phyloP scores from a whole-genome alignment of 805 yeast species.

The Suhomyces kilbournensis region DNA sequence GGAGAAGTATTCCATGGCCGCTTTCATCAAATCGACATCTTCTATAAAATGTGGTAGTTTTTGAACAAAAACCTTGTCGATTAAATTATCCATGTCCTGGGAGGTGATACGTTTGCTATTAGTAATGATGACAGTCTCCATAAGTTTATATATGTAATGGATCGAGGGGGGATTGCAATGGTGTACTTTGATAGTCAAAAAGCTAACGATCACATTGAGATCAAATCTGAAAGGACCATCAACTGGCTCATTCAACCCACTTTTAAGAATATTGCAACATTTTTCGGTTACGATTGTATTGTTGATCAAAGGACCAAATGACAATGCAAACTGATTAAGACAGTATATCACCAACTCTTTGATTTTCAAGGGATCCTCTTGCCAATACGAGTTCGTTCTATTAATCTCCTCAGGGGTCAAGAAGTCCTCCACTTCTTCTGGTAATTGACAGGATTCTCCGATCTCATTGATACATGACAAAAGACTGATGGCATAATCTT shows the following conservation, averaged over 20 bases:
- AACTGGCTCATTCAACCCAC: conserved; percentile 60
- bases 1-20: conserved; percentile 49
- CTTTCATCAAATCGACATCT: conserved; percentile 62
- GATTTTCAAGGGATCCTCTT: conserved; percentile 43
- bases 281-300: conserved; percentile 58
- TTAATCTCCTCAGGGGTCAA: conserved; percentile 33
- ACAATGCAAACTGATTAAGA: conserved; percentile 42
- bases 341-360: conserved; percentile 41
- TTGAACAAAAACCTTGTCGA: conserved; percentile 37
- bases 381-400: conserved; percentile 41
- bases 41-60: conserved; percentile 32
- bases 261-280: conserved; percentile 58
- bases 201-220: conserved; percentile 18
- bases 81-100: conserved; percentile 31
- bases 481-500: conserved; percentile 54
- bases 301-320: conserved; percentile 32
- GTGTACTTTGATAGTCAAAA: conserved; percentile 35
- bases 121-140: conserved; percentile 43
- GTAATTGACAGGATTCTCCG: conserved; percentile 64
- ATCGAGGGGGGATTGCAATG: conserved; percentile 31
- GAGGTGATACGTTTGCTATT: conserved; percentile 29
- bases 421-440: conserved; percentile 48
- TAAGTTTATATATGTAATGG: conserved; percentile 43
- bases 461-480: conserved; percentile 64
- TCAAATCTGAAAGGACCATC: conserved; percentile 66